These are phyloP conservation scores for Antarctomyces pellizariae DNA, from an alignment of 495 filamentous ascomycete genomes.

Conservation along the genomic window DNA sequence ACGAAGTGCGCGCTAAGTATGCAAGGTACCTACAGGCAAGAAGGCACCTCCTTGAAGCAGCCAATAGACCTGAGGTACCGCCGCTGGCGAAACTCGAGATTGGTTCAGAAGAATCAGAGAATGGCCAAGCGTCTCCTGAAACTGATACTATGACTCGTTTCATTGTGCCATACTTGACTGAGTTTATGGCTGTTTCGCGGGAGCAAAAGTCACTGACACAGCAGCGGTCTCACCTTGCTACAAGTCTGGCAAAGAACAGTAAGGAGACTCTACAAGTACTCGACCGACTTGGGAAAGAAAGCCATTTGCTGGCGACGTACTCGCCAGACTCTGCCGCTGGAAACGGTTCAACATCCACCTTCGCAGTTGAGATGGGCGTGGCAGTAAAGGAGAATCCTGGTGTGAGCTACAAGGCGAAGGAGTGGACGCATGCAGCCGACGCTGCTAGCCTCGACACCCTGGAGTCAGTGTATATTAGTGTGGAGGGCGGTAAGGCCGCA, in stretches of 20 bases:
- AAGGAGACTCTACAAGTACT: constrained; percentile 30
- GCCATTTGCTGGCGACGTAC: constrained; percentile 40
- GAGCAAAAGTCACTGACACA: constrained; percentile 37
- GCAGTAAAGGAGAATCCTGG: neutral
- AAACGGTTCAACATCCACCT: constrained; percentile 9
- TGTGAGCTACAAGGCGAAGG: constrained; percentile 15
- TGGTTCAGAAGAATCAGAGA: no score
- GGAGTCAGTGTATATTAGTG: constrained; percentile 16
- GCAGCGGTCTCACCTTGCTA: constrained; percentile 38
- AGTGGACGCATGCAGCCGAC: constrained; percentile 27
- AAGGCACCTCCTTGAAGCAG: constrained; percentile 18
- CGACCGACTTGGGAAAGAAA: constrained; percentile 40
- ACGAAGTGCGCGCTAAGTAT: no score
- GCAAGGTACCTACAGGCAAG: constrained; percentile 20
- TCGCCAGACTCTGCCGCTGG: constrained; percentile 20
- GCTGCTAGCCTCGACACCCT: constrained; percentile 14
- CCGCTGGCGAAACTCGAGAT: no score
- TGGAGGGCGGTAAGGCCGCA: constrained; percentile 10
- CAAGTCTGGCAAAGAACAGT: constrained; percentile 31
- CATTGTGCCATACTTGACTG: constrained; percentile 24
- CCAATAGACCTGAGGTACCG: constrained; percentile 4
- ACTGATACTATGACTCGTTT: no score
- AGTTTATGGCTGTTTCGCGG: constrained; percentile 30
- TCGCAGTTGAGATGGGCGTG: constrained; percentile 8
- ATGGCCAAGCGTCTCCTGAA: no score